Evolutionary conservation across 2,329 filamentous ascomycete species (phyloP).

Genomic region (Eurotiales sp.): DNA sequence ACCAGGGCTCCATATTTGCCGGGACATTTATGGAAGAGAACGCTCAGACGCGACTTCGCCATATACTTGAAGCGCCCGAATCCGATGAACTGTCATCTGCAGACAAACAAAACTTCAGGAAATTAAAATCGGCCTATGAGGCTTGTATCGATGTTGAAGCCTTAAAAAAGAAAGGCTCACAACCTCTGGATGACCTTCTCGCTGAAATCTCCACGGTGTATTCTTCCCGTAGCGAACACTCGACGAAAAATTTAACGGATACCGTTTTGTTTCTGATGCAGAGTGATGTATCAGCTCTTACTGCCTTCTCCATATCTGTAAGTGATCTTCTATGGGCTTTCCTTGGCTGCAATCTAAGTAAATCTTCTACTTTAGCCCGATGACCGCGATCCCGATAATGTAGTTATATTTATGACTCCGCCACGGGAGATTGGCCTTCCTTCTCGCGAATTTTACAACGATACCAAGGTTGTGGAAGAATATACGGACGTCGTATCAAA

Average conservation of each 20-base stretch:
- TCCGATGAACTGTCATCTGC: slow-evolving; percentile 28
- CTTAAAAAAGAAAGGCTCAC: slow-evolving; percentile 53
- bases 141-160: slow-evolving; percentile 62
- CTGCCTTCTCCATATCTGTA: slow-evolving; percentile 31
- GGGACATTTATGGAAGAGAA: slow-evolving; percentile 60
- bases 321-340: slow-evolving; percentile 12
- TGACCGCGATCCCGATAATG: slow-evolving; percentile 53
- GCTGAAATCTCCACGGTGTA: slow-evolving; percentile 49
- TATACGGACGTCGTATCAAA: slow-evolving; percentile 48
- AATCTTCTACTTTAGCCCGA: slow-evolving; percentile 36
- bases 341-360: background rate
- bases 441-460: slow-evolving; percentile 59
- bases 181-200: slow-evolving; percentile 57
- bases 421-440: slow-evolving; percentile 55
- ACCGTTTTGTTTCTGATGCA: slow-evolving; percentile 35
- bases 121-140: slow-evolving; percentile 61
- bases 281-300: slow-evolving; percentile 33
- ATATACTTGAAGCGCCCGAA: slow-evolving; percentile 57
- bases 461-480: slow-evolving; percentile 49
- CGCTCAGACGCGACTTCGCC: slow-evolving; percentile 56
- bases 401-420: slow-evolving; percentile 46
- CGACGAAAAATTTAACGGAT: slow-evolving; percentile 30
- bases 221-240: slow-evolving; percentile 25
- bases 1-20: slow-evolving; percentile 59
- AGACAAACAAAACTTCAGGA: slow-evolving; percentile 55